phyloP scores from a whole-genome alignment of 495 filamentous ascomycete genomes.

The Talaromyces wortmannii region DNA sequence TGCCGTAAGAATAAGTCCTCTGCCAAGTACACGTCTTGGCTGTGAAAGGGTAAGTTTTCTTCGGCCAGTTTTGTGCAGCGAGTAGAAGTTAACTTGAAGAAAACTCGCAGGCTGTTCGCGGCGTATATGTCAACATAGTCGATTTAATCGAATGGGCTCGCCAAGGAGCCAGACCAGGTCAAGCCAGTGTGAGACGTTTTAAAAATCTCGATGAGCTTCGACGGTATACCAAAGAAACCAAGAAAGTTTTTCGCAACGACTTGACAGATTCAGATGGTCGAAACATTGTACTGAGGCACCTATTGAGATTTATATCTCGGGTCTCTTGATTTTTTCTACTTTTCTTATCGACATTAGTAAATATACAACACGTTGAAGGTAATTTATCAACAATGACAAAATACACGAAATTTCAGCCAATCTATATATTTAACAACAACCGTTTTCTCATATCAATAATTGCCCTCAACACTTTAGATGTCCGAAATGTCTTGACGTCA shows the following conservation, averaged over 20 bases:
- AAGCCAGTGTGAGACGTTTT: conserved; percentile 6
- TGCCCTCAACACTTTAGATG: too few relatives aligned
- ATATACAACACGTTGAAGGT: too few relatives aligned
- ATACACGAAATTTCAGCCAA: too few relatives aligned
- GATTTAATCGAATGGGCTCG: conserved; percentile 16
- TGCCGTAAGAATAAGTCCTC: conserved; percentile 11
- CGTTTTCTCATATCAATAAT: too few relatives aligned
- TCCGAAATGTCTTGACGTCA: too few relatives aligned
- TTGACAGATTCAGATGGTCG: neutral
- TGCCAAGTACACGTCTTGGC: conserved; percentile 11
- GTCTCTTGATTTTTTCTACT: too few relatives aligned
- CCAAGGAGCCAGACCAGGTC: neutral
- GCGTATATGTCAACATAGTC: conserved; percentile 12
- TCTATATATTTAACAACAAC: too few relatives aligned
- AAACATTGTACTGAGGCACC: conserved; percentile 9
- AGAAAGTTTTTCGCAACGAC: conserved; percentile 9
- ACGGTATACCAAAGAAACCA: conserved; percentile 8
- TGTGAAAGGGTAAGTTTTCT: conserved; percentile 1
- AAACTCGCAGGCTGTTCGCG: conserved; percentile 1
- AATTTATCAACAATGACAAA: too few relatives aligned
- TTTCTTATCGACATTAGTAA: too few relatives aligned
- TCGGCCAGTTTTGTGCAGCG: neutral
- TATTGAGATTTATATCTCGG: conserved; percentile 7
- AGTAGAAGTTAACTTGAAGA: neutral
- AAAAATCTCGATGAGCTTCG: conserved; percentile 8